A percentile compares a stretch with the other conserved stretches of the same genome.
Evolutionary conservation across 805 yeast species (phyloP).

Genomic region (Ogataea ganodermae): DNA sequence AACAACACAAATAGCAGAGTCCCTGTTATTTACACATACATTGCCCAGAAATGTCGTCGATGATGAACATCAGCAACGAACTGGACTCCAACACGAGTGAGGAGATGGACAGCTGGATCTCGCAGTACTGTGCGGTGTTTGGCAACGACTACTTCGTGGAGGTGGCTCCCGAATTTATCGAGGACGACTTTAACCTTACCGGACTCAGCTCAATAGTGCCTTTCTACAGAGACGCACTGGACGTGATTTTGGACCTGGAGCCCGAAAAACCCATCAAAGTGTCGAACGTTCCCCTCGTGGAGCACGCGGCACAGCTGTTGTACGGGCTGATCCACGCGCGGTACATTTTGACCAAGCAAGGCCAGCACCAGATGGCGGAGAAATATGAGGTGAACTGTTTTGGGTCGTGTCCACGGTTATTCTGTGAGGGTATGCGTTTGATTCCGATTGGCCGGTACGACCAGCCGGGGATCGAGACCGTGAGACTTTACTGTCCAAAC

Average conservation of each 20-base stretch:
- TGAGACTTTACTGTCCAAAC: constrained; percentile 89
- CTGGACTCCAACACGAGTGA: constrained; percentile 39
- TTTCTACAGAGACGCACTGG: constrained; percentile 87
- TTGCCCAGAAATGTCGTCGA: constrained; percentile 14
- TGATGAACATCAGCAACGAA: constrained; percentile 28
- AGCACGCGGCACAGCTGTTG: constrained; percentile 87
- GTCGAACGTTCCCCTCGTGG: constrained; percentile 73
- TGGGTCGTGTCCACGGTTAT: constrained; percentile 88
- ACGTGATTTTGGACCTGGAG: constrained; percentile 85
- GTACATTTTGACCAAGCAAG: constrained; percentile 84
- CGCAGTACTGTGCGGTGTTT: constrained; percentile 72
- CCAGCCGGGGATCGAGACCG: constrained; percentile 88
- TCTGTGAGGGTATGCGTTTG: constrained; percentile 86
- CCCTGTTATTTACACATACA: neutral
- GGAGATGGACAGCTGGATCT: constrained; percentile 77
- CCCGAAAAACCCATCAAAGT: constrained; percentile 57
- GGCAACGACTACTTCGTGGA: constrained; percentile 92
- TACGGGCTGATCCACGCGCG: constrained; percentile 96
- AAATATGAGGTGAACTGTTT: constrained; percentile 87
- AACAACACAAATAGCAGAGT: neutral
- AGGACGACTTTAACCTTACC: constrained; percentile 94
- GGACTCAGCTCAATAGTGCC: constrained; percentile 87
- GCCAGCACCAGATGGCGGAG: constrained; percentile 88
- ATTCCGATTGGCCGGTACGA: constrained; percentile 92
- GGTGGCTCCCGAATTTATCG: constrained; percentile 88